These are phyloP conservation scores for Trichoderma brevicompactum DNA, from an alignment of 2,329 filamentous ascomycete species.

Conservation along the genomic window DNA sequence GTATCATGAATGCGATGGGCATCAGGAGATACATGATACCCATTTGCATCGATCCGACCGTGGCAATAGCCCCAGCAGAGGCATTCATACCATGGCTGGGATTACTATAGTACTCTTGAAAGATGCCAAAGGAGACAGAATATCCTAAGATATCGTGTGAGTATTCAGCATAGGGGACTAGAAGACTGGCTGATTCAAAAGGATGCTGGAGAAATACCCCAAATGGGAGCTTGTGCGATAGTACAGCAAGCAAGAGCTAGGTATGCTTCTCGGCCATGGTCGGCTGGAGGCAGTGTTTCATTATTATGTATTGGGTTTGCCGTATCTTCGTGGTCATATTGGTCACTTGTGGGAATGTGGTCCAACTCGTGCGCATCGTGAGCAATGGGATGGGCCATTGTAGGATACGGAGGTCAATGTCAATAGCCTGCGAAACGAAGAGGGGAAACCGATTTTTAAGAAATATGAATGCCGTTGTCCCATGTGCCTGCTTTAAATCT, in stretches of 20 bases:
- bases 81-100: slow-evolving; percentile 61
- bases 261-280: slow-evolving; percentile 39
- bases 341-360: too few relatives aligned
- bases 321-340: neutral
- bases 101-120: slow-evolving; percentile 69
- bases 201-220: slow-evolving; percentile 34
- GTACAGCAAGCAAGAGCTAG: slow-evolving; percentile 40
- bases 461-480: neutral
- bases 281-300: slow-evolving; percentile 37
- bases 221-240: slow-evolving; percentile 42
- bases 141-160: slow-evolving; percentile 54
- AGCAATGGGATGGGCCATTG: neutral
- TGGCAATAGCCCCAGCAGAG: slow-evolving; percentile 57
- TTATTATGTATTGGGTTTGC: neutral
- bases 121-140: slow-evolving; percentile 70
- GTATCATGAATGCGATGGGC: slow-evolving; percentile 53
- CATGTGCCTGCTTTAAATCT: neutral
- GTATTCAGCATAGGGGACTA: neutral
- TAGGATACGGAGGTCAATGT: neutral
- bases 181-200: neutral
- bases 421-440: neutral
- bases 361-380: neutral
- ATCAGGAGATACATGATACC: slow-evolving; percentile 61
- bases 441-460: too few relatives aligned
- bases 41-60: slow-evolving; percentile 33